phyloP scores from a whole-genome alignment of 2,329 filamentous ascomycete species.

The Sclerotinia subarctica region DNA sequence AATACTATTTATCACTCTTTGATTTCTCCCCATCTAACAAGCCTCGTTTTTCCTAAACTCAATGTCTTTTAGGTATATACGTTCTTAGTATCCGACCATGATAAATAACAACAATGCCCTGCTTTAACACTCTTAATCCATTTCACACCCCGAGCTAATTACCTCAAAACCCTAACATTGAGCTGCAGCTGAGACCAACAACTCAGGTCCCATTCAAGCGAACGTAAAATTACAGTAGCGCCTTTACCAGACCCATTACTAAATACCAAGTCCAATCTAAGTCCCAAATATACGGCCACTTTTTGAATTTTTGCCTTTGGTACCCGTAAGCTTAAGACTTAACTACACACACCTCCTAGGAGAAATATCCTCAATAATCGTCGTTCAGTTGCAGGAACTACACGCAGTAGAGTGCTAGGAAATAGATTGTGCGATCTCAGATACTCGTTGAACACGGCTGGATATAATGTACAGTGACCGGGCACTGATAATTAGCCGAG shows the following conservation, averaged over 20 bases:
- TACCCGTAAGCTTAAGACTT: too few relatives aligned
- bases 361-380: constrained; percentile 1
- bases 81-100: not conserved
- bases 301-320: not conserved
- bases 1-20: not conserved
- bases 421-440: constrained; percentile 13
- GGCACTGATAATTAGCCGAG: too few relatives aligned
- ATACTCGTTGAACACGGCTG: constrained; percentile 3
- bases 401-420: not conserved
- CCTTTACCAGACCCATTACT: not conserved
- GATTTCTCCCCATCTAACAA: not conserved
- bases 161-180: not conserved
- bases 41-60: not conserved
- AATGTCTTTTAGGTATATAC: too few relatives aligned
- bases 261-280: not conserved
- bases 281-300: not conserved
- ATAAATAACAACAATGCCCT: not conserved
- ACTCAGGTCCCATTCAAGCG: not conserved
- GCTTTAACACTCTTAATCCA: not conserved
- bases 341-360: constrained; percentile 13
- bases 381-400: constrained; percentile 13
- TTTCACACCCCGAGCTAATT: not conserved
- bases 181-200: not conserved
- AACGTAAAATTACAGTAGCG: not conserved
- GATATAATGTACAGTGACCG: too few relatives aligned